phyloP scores from a whole-genome alignment of 2,329 filamentous ascomycete species.

The Fusarium avenaceum region DNA sequence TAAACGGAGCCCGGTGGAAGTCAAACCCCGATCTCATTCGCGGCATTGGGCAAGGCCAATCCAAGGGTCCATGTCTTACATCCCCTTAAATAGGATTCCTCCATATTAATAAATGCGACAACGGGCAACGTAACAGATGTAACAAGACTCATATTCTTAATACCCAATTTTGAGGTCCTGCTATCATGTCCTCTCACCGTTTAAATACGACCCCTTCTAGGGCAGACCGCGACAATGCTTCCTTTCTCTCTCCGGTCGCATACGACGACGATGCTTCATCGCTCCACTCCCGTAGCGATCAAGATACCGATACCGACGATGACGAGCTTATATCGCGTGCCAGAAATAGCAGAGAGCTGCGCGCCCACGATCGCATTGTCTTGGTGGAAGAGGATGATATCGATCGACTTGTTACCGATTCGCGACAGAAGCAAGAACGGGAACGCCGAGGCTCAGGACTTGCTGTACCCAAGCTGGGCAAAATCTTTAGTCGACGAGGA shows the following conservation, averaged over 20 bases:
- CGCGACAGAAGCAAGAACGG: slow-evolving; percentile 63
- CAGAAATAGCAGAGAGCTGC: slow-evolving; percentile 77
- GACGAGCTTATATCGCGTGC: slow-evolving; percentile 75
- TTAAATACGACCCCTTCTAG: slow-evolving; percentile 41
- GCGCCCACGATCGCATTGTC: slow-evolving; percentile 77
- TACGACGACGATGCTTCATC: slow-evolving; percentile 80
- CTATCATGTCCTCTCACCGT: slow-evolving; percentile 44
- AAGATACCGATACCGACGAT: slow-evolving; percentile 83
- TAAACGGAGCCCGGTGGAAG: slow-evolving; percentile 40
- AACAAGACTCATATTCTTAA: slow-evolving; percentile 33
- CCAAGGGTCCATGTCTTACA: slow-evolving; percentile 36
- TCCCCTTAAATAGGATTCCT: slow-evolving; percentile 40
- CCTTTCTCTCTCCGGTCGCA: slow-evolving; percentile 72
- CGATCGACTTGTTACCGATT: slow-evolving; percentile 70
- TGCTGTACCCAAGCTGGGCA: slow-evolving; percentile 64
- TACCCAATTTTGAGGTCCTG: slow-evolving; percentile 29
- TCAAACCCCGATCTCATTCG: slow-evolving; percentile 44
- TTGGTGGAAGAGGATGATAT: slow-evolving; percentile 82
- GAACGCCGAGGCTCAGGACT: slow-evolving; percentile 65
- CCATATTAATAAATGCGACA: slow-evolving; percentile 23
- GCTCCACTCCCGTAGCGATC: slow-evolving; percentile 75
- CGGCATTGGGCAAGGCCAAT: slow-evolving; percentile 27
- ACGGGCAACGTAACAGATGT: slow-evolving; percentile 26
- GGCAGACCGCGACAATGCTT: slow-evolving; percentile 53
- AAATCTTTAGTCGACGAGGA: slow-evolving; percentile 57